phyloP scores from a whole-genome alignment of 805 yeast species.

The Wickerhamiella parazyma region DNA sequence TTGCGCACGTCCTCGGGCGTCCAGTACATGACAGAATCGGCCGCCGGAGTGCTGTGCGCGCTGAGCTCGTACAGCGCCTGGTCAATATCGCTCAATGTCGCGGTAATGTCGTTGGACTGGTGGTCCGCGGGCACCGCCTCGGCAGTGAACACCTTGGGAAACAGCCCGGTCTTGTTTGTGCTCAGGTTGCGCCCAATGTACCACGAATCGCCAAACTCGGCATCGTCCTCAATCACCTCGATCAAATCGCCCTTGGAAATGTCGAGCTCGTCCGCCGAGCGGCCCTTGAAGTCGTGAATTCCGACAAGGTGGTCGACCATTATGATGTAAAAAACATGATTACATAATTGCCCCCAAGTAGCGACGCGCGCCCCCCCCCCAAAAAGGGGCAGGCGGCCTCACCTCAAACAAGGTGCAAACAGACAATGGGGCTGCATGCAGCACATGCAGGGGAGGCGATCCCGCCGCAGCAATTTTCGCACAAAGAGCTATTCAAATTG shows the following conservation, averaged over 20 bases:
- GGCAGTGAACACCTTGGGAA: conserved; percentile 78
- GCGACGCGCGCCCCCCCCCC: neutral
- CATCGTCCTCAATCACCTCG: conserved; percentile 83
- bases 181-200: conserved; percentile 52
- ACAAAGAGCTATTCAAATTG: too few species aligned
- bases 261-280: conserved; percentile 81
- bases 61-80: conserved; percentile 27
- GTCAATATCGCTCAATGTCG: conserved; percentile 28
- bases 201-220: conserved; percentile 95
- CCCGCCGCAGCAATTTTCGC: too few species aligned
- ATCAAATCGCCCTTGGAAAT: conserved; percentile 71
- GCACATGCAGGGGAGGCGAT: too few species aligned
- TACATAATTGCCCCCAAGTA: neutral
- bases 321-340: neutral
- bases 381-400: neutral
- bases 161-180: conserved; percentile 68
- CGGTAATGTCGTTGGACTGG: conserved; percentile 32
- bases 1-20: conserved; percentile 72
- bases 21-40: conserved; percentile 39
- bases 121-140: conserved; percentile 9
- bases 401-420: too few species aligned
- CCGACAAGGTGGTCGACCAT: conserved; percentile 32
- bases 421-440: too few species aligned
- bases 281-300: conserved; percentile 73
- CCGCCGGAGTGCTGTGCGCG: conserved; percentile 12